A percentile compares a stretch with the other conserved stretches of the same genome.
Conservation (phyloP, 2,329 filamentous ascomycete genomes). For the Colletotrichum brevisporum region DNA sequence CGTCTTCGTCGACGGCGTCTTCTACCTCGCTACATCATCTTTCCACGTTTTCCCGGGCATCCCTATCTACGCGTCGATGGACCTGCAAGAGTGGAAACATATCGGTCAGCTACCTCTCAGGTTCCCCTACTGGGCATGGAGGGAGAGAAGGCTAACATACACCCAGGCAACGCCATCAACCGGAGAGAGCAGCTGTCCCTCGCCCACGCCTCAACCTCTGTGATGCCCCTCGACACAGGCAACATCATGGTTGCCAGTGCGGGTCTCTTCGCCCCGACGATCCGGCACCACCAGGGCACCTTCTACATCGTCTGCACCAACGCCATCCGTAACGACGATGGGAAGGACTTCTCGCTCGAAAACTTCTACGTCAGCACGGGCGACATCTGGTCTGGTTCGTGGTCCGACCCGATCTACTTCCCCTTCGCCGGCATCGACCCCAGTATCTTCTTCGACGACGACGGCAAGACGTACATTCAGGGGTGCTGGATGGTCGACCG, state of each 20-base stretch:
- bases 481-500: slow-evolving; percentile 41
- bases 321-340: background rate
- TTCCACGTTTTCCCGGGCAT: slow-evolving; percentile 72
- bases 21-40: slow-evolving; percentile 65
- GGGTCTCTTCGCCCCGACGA: slow-evolving; percentile 46
- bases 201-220: background rate
- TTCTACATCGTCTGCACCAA: slow-evolving; percentile 49
- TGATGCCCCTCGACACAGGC: slow-evolving; percentile 25
- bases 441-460: slow-evolving; percentile 61
- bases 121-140: accelerated
- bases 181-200: slow-evolving; percentile 22
- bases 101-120: slow-evolving; percentile 39
- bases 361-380: slow-evolving; percentile 45
- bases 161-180: slow-evolving; percentile 26
- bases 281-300: slow-evolving; percentile 42
- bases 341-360: slow-evolving; percentile 1
- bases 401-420: slow-evolving; percentile 52
- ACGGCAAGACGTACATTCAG: slow-evolving; percentile 52
- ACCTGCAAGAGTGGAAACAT: slow-evolving; percentile 50
- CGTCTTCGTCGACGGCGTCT: slow-evolving; percentile 47
- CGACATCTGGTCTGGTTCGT: slow-evolving; percentile 45
- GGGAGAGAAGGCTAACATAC: background rate
- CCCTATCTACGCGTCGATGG: slow-evolving; percentile 55
- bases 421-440: slow-evolving; percentile 60
- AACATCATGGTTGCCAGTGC: slow-evolving; percentile 13